These are phyloP conservation scores for Ceratocystis huliohia DNA, from an alignment of 2,329 filamentous ascomycete genomes.

Conservation along the genomic window DNA sequence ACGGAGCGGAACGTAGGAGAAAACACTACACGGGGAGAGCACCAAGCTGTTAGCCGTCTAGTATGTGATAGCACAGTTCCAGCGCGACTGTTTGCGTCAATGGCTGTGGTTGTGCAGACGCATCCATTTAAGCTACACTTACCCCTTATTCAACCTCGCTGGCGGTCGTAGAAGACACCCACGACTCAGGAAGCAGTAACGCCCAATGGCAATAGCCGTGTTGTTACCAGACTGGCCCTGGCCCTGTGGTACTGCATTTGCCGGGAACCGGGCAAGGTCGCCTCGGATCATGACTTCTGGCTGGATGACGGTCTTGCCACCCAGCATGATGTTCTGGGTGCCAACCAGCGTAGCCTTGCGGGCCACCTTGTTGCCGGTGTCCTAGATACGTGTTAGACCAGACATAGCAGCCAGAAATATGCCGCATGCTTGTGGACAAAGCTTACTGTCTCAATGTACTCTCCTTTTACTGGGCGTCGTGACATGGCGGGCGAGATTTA, in stretches of 20 bases:
- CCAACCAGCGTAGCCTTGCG: conserved; percentile 83
- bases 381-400: conserved; percentile 38
- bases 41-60: not conserved
- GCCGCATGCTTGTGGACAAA: not conserved
- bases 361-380: conserved; percentile 96
- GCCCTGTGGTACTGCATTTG: conserved; percentile 31
- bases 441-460: conserved; percentile 90
- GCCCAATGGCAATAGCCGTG: conserved; percentile 72
- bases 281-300: conserved; percentile 88
- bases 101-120: not conserved
- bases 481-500: conserved; percentile 44
- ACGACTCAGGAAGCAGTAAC: conserved; percentile 78
- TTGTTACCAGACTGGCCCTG: conserved; percentile 34
- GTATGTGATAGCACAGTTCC: not conserved
- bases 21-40: conserved; percentile 32
- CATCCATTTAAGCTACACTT: conserved; percentile 17
- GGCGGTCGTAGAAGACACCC: conserved; percentile 72
- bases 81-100: not conserved
- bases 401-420: not conserved
- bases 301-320: conserved; percentile 91
- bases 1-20: conserved; percentile 78
- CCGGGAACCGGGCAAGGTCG: conserved; percentile 56
- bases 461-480: conserved; percentile 65
- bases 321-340: conserved; percentile 94
- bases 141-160: conserved; percentile 66